Evolutionary conservation across 139 green algal species (phyloP), one percentile per base, ranked within the genome.

Genomic region (Picochlorum sp.): DNA sequence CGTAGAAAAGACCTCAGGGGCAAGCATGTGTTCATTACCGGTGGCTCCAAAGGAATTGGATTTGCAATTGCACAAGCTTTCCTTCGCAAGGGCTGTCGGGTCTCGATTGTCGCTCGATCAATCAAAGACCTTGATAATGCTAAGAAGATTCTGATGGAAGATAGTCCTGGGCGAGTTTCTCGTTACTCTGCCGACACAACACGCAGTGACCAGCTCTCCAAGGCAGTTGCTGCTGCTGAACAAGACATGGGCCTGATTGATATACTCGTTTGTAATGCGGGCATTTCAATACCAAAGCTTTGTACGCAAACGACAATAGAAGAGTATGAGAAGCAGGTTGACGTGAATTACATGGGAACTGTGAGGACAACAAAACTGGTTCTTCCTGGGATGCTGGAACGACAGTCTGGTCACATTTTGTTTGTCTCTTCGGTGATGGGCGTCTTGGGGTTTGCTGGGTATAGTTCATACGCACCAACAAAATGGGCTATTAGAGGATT

Each of bases 401-500:
- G 85, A 2, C 66, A 75, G 44, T n/a, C 23, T 10, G 87, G 88
- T 9, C 77, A 88, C 61, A 71, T 95, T 21, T 64, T 77, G 21
- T 24, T 92, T 21, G 52, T 93, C 8, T 60, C 76, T 1, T 88
- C 78, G 0, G 73, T 76, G 6, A 72, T 91, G 59, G 74, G 65
- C 1, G 50, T 80, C 0, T 67, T 82, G 49, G 79, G 81, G 15
- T 64, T 77, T 72, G 72, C 80, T 49, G 86, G 87, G 9, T 93
- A 88, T 68, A 55, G 56, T 16, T 74, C 78, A 0, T 96, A 96
- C 66, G 74, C 75, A 4, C 78, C 85, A 20, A 83, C 75, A 65
- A 96, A 96, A 76, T 90, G 80, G 71, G 89, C 89, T 8, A 62
- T 96, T 16, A 73, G 85, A 21, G 86, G 88, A 0, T 75, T 96